Evolutionary conservation across 495 filamentous ascomycete species (phyloP).

Genomic region (Penicillium samsonianum): DNA sequence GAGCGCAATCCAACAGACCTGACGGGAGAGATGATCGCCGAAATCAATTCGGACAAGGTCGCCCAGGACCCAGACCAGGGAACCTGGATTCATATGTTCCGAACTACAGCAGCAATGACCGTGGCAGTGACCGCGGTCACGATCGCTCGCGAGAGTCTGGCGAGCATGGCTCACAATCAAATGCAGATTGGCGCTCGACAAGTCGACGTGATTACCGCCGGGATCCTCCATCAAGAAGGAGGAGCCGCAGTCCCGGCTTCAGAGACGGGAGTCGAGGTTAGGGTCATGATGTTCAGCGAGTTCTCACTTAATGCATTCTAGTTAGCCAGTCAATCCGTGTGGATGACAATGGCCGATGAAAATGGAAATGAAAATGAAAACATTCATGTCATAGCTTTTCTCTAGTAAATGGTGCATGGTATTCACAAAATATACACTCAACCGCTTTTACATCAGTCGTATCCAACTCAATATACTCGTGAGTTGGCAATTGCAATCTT

Average conservation of each 20-base stretch:
- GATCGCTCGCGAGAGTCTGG: slow-evolving; percentile 32
- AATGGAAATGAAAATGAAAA: slow-evolving; percentile 9
- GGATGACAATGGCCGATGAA: neutral
- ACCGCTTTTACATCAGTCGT: slow-evolving; percentile 3
- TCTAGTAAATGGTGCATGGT: slow-evolving; percentile 5
- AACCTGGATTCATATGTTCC: slow-evolving; percentile 47
- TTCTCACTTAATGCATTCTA: neutral
- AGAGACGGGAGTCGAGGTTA: slow-evolving; percentile 28
- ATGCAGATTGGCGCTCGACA: slow-evolving; percentile 25
- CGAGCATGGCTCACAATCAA: slow-evolving; percentile 18
- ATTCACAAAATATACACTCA: slow-evolving; percentile 8
- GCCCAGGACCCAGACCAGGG: slow-evolving; percentile 30
- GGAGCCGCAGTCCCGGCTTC: slow-evolving; percentile 43
- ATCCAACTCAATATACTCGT: slow-evolving; percentile 3
- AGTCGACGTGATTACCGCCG: slow-evolving; percentile 36
- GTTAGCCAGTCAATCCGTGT: slow-evolving; percentile 1
- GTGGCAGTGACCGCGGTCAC: slow-evolving; percentile 22
- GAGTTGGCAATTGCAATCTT: slow-evolving; percentile 4
- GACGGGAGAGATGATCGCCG: slow-evolving; percentile 36
- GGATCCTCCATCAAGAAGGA: slow-evolving; percentile 34
- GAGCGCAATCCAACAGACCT: slow-evolving; percentile 26
- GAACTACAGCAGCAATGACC: slow-evolving; percentile 28
- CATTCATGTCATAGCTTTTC: slow-evolving; percentile 20
- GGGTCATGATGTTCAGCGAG: neutral
- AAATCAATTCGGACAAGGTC: slow-evolving; percentile 31